Evolutionary conservation across 441 rosid species (phyloP).

Genomic region (Populus trichocarpa): DNA sequence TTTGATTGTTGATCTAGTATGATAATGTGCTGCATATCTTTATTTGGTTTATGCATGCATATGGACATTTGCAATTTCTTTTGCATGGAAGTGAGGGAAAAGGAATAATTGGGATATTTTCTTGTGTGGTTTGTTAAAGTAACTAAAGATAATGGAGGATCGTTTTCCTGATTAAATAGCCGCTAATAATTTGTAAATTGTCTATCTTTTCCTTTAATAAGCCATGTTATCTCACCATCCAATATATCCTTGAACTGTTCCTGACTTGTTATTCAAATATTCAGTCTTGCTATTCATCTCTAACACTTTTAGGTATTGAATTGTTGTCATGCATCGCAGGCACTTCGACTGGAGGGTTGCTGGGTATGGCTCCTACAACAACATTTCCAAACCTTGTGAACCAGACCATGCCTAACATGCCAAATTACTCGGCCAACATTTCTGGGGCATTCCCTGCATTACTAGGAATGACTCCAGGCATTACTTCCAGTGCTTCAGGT

Average conservation of each 20-base stretch:
- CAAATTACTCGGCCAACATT: slow-evolving; percentile 91
- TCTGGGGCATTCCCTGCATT: slow-evolving; percentile 94
- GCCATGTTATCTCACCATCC: background rate
- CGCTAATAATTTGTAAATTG: background rate
- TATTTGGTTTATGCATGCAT: background rate
- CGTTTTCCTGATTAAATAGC: background rate
- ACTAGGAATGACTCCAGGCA: slow-evolving; percentile 93
- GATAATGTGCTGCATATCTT: background rate
- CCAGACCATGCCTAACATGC: slow-evolving; percentile 99
- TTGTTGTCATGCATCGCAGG: slow-evolving; percentile 40
- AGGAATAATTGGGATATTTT: background rate
- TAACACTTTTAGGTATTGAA: background rate
- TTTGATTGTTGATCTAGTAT: background rate
- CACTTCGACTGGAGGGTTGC: slow-evolving; percentile 67
- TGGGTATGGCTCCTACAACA: slow-evolving; percentile 73
- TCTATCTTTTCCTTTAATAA: background rate
- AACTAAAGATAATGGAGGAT: background rate
- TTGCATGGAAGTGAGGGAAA: background rate
- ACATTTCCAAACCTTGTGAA: slow-evolving; percentile 74
- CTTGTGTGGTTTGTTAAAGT: background rate
- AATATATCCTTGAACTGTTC: background rate
- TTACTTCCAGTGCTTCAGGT: slow-evolving; percentile 85
- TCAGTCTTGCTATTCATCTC: background rate
- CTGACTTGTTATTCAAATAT: background rate
- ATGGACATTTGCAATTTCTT: background rate